Percentiles rank a stretch among this genome's conserved stretches.
Evolutionary conservation across 176 grass and related monocot species (phyloP).

Genomic region (Hordeum marinum): DNA sequence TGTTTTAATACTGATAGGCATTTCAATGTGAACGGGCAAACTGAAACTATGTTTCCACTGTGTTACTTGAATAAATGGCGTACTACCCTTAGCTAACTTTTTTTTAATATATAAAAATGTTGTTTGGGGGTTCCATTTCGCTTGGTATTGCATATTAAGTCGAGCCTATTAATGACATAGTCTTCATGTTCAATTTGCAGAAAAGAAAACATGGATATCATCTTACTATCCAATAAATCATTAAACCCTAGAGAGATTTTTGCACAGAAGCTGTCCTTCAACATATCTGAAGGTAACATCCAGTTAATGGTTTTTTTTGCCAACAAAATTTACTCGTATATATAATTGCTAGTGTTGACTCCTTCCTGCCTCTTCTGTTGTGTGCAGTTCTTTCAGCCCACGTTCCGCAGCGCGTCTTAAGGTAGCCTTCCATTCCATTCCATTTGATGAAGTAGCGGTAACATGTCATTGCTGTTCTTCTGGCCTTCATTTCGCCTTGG

Average conservation of each 20-base stretch:
- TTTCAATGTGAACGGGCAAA: not conserved
- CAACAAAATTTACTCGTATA: slow-evolving; percentile 14
- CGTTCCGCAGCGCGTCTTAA: slow-evolving; percentile 16
- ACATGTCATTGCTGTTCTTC: slow-evolving; percentile 4
- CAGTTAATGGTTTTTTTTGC: not conserved
- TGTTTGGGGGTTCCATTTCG: slow-evolving; percentile 8
- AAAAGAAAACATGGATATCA: slow-evolving; percentile 45
- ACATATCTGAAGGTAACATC: slow-evolving; percentile 52
- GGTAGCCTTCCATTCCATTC: slow-evolving; percentile 22
- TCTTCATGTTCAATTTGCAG: slow-evolving; percentile 38
- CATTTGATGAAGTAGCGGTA: slow-evolving; percentile 6
- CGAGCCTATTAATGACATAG: slow-evolving; percentile 13
- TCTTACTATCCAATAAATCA: slow-evolving; percentile 41
- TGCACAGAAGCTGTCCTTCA: slow-evolving; percentile 52
- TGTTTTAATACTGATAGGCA: slow-evolving; percentile 15
- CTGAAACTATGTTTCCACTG: not conserved
- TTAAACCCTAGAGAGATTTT: slow-evolving; percentile 52
- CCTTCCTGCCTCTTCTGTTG: not conserved
- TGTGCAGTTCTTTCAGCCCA: slow-evolving; percentile 47
- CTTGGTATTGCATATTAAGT: slow-evolving; percentile 7
- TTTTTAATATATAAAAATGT: not conserved
- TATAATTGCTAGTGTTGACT: not conserved
- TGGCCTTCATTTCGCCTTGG: slow-evolving; percentile 10
- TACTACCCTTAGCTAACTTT: not conserved
- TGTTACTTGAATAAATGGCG: not conserved